Base-by-base conservation (phyloP, 768 basidiomycete species). In the Strobilomyces confusus region DNA sequence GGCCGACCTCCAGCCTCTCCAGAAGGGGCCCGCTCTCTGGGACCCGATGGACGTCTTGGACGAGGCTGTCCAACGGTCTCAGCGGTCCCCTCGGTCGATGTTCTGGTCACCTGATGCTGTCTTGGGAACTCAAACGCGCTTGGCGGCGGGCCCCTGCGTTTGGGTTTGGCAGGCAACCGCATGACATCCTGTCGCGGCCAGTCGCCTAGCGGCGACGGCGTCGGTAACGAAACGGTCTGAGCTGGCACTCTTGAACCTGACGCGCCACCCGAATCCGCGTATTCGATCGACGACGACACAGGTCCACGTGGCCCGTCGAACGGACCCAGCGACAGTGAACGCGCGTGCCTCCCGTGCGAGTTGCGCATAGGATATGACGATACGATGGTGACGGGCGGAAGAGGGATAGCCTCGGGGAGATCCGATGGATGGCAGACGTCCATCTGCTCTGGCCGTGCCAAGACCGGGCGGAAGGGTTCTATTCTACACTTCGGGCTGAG, bases 181-280 rank as follows among this genome's bases (percentile, higher is more conserved):
- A 69, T 62, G 37, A 63, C 40, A 57, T 82, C 75, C 12, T 63
- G 59, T 20, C 77, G 76, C 34, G 81, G 83, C 82, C 83, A 83
- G 32, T 79, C 67, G 17, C 80, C 79, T 1, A 84, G 65, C 4
- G 77, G 79, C 25, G 76, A 70, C 29, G 79, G 75, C 14, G 72
- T 70, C 14, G 72, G 65, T 49, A 50, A 20, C 48, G 58, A 54
- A 40, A 5, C 32, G 52, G 55, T 55, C 44, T 57, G 50, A 44
- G 37, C 51, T 51, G 49, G 36, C 20, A 42, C 23, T 44, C 54
- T 51, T n/a, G 64, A 51, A 6, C 23, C 3, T 9, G 41, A 43
- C 23, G 62, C 51, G 49, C 62, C 65, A 48, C 68, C 56, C 44
- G 70, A 55, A 34, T 65, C 59, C 3, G 71, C 62, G 51, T 78